Conservation (phyloP, 2,329 filamentous ascomycete genomes). For the Verruconis gallopava region DNA sequence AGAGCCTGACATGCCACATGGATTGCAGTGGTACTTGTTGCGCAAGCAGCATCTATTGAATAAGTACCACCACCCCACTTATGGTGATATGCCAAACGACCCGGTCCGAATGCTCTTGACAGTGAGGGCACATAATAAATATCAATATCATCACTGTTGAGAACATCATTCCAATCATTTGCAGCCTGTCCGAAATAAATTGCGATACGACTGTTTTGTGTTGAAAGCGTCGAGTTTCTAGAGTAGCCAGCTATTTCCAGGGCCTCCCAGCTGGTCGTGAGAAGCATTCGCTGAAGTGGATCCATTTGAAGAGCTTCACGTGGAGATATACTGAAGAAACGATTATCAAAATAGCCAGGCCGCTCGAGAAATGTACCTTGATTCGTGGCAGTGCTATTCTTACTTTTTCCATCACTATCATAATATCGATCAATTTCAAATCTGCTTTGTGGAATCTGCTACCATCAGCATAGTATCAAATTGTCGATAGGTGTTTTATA, state of each 20-base stretch:
- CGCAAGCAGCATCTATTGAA: slow-evolving; percentile 7
- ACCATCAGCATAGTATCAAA: background rate
- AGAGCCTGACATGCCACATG: background rate
- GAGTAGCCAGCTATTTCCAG: slow-evolving; percentile 15
- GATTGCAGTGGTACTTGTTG: background rate
- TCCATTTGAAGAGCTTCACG: slow-evolving; percentile 20
- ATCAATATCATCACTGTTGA: slow-evolving; percentile 2
- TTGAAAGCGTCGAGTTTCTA: background rate
- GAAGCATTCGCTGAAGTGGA: slow-evolving; percentile 18
- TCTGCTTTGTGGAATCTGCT: slow-evolving; percentile 4
- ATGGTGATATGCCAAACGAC: slow-evolving; percentile 2
- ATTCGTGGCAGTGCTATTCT: slow-evolving; percentile 12
- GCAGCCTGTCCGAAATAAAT: background rate
- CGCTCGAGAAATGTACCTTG: slow-evolving; percentile 19
- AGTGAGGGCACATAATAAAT: background rate
- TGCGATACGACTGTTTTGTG: background rate
- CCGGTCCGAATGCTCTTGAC: background rate
- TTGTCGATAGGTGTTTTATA: no score
- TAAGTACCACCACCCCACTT: background rate
- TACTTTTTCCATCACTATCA: slow-evolving; percentile 2
- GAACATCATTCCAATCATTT: background rate
- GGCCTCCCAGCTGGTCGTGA: slow-evolving; percentile 17
- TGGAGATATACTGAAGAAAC: slow-evolving; percentile 18
- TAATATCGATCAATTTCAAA: slow-evolving; percentile 6
- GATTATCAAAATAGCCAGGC: slow-evolving; percentile 18